These are phyloP conservation scores for Solanum bulbocastanum DNA, from an alignment of 257 asterid genomes.

Conservation along the genomic window DNA sequence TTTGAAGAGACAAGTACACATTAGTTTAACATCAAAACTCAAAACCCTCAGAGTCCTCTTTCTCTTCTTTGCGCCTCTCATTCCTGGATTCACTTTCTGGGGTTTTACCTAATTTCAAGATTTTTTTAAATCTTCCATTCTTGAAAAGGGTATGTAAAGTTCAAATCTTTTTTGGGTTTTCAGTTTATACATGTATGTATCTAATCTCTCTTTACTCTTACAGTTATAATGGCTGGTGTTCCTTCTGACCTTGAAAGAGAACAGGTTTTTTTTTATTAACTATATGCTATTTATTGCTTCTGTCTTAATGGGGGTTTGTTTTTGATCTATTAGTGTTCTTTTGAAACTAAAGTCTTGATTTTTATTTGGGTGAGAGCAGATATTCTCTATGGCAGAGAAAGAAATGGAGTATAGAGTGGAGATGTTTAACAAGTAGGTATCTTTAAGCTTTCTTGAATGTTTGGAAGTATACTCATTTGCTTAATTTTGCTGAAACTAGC, in stretches of 20 bases:
- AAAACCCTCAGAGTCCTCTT: background rate
- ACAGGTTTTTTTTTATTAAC: conserved; percentile 29
- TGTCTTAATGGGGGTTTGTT: background rate
- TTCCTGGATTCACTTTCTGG: background rate
- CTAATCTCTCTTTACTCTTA: background rate
- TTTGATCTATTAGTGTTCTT: background rate
- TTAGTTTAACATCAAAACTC: background rate
- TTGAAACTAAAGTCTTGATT: background rate
- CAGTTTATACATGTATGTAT: background rate
- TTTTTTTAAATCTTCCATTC: background rate
- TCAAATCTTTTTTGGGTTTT: background rate
- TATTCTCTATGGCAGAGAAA: conserved; percentile 64
- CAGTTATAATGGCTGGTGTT: conserved; percentile 44
- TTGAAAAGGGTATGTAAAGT: background rate
- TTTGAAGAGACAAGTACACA: background rate
- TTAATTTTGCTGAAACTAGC: background rate
- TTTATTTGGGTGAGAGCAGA: conserved; percentile 21
- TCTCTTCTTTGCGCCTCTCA: background rate
- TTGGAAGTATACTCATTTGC: background rate
- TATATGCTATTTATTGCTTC: background rate
- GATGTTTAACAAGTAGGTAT: conserved; percentile 53
- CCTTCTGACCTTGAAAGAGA: conserved; percentile 42
- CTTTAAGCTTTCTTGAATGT: background rate
- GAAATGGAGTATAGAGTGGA: conserved; percentile 81
- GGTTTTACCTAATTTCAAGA: background rate